These are phyloP conservation scores for Cryptococcus floricola DNA, from an alignment of 1,284 basidiomycete species.

Conservation along the genomic window DNA sequence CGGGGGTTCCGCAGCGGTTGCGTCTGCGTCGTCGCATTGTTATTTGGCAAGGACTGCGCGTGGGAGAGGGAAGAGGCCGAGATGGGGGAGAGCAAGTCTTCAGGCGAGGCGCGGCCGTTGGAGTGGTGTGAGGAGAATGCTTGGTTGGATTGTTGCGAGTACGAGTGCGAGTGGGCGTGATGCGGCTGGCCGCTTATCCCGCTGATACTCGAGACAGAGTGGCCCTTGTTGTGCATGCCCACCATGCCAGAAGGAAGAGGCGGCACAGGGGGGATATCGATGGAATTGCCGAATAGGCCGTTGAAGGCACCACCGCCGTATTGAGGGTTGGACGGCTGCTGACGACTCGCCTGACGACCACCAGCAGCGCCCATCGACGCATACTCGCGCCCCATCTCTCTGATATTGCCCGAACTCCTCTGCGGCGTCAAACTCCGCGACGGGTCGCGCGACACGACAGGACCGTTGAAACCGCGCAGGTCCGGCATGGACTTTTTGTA, in stretches of 20 bases:
- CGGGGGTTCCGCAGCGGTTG: conserved; percentile 41
- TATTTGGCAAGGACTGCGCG: not conserved
- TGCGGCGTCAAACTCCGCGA: conserved; percentile 74
- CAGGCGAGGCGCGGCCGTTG: conserved; percentile 2
- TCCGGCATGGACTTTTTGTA: conserved; percentile 93
- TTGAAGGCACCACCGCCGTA: conserved; percentile 26
- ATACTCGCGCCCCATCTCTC: conserved; percentile 57
- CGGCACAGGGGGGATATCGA: conserved; percentile 39
- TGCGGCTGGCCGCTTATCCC: not conserved
- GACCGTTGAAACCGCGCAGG: conserved; percentile 51
- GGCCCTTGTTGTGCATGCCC: conserved; percentile 14
- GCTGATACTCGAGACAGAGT: conserved; percentile 5
- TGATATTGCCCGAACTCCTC: conserved; percentile 83
- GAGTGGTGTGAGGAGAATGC: not conserved
- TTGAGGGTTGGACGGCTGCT: conserved; percentile 1
- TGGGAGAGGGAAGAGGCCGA: conserved; percentile 5
- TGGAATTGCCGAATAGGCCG: conserved; percentile 24
- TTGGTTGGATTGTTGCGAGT: not conserved
- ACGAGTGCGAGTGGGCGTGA: not conserved
- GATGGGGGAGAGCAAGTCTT: conserved; percentile 5
- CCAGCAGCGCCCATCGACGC: conserved; percentile 36
- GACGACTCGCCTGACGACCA: not conserved
- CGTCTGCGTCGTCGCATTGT: too few relatives aligned
- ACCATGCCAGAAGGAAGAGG: conserved; percentile 29
- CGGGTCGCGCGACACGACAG: conserved; percentile 69